These are phyloP conservation scores for Trichoderma sp. DNA, from an alignment of 2,329 filamentous ascomycete genomes.

Conservation along the genomic window DNA sequence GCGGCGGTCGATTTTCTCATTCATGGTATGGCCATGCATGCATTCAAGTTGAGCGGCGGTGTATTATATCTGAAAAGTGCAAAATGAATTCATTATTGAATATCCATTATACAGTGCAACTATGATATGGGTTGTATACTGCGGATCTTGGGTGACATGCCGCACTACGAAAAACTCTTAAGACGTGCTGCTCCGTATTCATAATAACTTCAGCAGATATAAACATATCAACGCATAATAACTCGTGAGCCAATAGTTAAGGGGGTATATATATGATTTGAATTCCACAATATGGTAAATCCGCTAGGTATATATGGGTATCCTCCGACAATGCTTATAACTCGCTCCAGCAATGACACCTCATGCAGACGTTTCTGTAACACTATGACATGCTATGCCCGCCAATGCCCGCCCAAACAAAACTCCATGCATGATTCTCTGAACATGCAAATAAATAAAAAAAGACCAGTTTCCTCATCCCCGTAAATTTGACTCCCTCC, in stretches of 20 bases:
- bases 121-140: not conserved
- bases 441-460: constrained; percentile 4
- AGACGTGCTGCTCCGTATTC: not conserved
- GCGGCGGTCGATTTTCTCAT: not conserved
- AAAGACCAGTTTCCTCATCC: constrained; percentile 4
- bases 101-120: not conserved
- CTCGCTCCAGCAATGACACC: constrained; percentile 29
- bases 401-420: constrained; percentile 17
- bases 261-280: constrained; percentile 7
- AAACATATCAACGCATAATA: not conserved
- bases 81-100: not conserved
- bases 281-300: constrained; percentile 14
- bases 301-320: constrained; percentile 33
- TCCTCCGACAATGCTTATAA: constrained; percentile 32
- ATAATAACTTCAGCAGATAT: not conserved
- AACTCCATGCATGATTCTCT: constrained; percentile 17
- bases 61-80: not conserved
- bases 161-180: not conserved
- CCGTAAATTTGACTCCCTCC: constrained; percentile 4
- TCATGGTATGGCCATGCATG: not conserved
- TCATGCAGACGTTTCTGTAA: constrained; percentile 23
- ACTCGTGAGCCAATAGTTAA: not conserved
- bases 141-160: not conserved
- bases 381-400: constrained; percentile 23
- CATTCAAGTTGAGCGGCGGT: not conserved